phyloP scores from a whole-genome alignment of 148 eudicot species.

The Hydrangea macrophylla region DNA sequence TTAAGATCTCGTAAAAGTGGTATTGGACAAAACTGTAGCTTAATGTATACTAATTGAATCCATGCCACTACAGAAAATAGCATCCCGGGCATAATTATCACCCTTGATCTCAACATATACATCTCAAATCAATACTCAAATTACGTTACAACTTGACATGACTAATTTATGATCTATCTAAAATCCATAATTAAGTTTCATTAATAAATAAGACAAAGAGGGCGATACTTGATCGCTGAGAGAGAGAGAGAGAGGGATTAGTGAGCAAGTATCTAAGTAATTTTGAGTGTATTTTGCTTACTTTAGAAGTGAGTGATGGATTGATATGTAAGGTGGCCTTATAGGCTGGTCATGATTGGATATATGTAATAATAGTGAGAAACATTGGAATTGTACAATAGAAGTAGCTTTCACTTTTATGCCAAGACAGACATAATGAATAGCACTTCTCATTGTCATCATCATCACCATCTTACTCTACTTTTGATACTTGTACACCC shows the following conservation, averaged over 20 bases:
- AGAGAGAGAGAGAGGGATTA: background rate
- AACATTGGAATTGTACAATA: background rate
- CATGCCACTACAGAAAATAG: no score
- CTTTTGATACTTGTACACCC: no score
- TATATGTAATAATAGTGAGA: slow-evolving; percentile 13
- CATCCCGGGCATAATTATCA: no score
- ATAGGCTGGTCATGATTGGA: slow-evolving; percentile 25
- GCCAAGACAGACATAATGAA: slow-evolving; percentile 25
- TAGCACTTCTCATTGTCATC: slow-evolving; percentile 8
- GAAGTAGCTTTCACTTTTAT: slow-evolving; percentile 20
- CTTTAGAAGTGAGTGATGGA: slow-evolving; percentile 23
- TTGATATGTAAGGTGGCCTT: background rate
- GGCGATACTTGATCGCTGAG: background rate
- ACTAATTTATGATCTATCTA: no score
- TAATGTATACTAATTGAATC: no score
- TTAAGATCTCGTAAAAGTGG: no score
- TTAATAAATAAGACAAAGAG: no score
- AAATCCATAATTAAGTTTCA: no score
- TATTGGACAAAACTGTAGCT: no score
- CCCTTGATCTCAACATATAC: no score
- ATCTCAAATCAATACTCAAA: no score
- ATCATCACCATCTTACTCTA: slow-evolving; percentile 2
- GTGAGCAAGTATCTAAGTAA: background rate
- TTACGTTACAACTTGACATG: no score
- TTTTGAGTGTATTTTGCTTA: slow-evolving; percentile 11